A percentile compares a stretch with the other conserved stretches of the same genome.
Conservation (phyloP, 2,329 filamentous ascomycete species). For the Lojkania enalia region DNA sequence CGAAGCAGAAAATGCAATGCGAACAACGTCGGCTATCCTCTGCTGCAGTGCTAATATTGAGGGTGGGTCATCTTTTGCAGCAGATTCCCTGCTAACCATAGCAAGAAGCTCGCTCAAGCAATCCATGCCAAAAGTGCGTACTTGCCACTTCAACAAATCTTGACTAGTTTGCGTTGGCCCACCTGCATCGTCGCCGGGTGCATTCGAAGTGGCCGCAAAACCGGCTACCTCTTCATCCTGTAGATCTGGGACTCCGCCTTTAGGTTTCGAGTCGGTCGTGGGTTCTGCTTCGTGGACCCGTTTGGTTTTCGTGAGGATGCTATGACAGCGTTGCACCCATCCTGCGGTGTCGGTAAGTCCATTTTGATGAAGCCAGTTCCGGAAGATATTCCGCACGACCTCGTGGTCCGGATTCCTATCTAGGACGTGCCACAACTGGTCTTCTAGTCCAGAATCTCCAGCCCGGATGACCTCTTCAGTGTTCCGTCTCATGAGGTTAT, state of each 20-base stretch:
- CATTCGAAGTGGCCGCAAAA: slow-evolving; percentile 76
- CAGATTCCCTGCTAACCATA: slow-evolving; percentile 76
- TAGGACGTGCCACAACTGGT: slow-evolving; percentile 87
- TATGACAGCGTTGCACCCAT: slow-evolving; percentile 91
- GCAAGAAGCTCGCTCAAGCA: slow-evolving; percentile 82
- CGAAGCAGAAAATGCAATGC: slow-evolving; percentile 96
- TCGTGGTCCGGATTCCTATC: slow-evolving; percentile 76
- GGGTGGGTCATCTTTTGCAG: slow-evolving; percentile 75
- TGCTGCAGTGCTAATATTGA: slow-evolving; percentile 79
- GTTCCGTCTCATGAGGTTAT: slow-evolving; percentile 93
- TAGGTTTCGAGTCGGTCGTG: slow-evolving; percentile 52
- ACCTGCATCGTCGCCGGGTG: slow-evolving; percentile 49
- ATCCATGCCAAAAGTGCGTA: slow-evolving; percentile 89
- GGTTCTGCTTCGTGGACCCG: slow-evolving; percentile 63
- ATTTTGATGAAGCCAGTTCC: slow-evolving; percentile 92
- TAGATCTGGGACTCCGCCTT: slow-evolving; percentile 69
- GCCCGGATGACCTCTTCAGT: slow-evolving; percentile 78
- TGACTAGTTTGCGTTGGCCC: slow-evolving; percentile 59
- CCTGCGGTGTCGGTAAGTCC: slow-evolving; percentile 74
- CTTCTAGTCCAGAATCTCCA: slow-evolving; percentile 78
- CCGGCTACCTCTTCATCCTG: slow-evolving; percentile 97
- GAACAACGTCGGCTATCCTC: slow-evolving; percentile 86
- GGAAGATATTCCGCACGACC: slow-evolving; percentile 82
- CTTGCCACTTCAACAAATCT: slow-evolving; percentile 93
- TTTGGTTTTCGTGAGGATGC: slow-evolving; percentile 84